Base-by-base conservation (phyloP, 1,284 basidiomycete genomes). In the Ustilago hordei region DNA sequence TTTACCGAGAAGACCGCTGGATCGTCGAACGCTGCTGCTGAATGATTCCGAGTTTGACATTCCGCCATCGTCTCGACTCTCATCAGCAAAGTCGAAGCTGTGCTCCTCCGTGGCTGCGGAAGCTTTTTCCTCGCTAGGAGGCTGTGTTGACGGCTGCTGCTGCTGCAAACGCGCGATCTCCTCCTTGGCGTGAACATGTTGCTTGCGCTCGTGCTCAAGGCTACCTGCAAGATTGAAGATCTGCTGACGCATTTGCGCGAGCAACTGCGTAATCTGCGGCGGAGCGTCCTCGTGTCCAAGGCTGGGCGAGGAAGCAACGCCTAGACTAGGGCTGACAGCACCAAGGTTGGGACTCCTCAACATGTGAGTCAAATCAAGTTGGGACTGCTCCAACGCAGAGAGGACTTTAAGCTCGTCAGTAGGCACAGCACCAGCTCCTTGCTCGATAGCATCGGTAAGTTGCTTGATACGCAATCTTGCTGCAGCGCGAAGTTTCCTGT, bases 181-280 rank as follows among this genome's bases (percentile, higher is more conserved):
- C 28, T 79, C 57, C 70, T 79, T 69, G 28, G 78, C 70, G n/a
- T 69, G 63, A 19, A 72, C 41, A 55, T 85, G 84, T 68, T 81
- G 75, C 55, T 77, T 79, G 12, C 82, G 69, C 78, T 86, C 84
- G 34, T 84, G 77, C 64, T 83, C 78, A 7, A 86, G 78, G n/a
- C 72, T 79, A 38, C 79, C 80, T 23, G 82, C 82, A 13, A 86
- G 69, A 53, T 79, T 84, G 58, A 86, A 79, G 71, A 85, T 86
- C 75, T 86, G 84, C 75, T 86, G 82, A 9, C 84, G 79, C 84
- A 86, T 84, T 32, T 85, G 79, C 0, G 72, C 69, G n/a, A 86
- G 76, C 54, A 86, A 68, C 66, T 81, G 78, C 28, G 84, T 76
- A 35, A 84, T 80, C 63, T 81, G 75, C 6, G 80, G 79, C 17